These are phyloP conservation scores for Fusarium metavorans DNA, from an alignment of 2,329 filamentous ascomycete species.

Conservation along the genomic window DNA sequence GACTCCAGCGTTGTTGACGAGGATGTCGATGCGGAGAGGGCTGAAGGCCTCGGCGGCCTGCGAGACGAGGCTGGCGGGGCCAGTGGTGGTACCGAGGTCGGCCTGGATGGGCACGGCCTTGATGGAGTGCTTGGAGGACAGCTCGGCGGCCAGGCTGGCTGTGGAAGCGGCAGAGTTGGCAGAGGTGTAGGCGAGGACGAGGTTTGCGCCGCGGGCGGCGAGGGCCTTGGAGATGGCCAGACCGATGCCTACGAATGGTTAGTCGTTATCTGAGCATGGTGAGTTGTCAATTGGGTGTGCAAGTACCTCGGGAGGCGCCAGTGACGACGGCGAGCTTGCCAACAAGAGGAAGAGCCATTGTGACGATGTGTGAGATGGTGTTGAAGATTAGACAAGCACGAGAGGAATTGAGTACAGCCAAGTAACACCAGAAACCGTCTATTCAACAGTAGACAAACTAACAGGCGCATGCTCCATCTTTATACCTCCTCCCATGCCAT, in stretches of 20 bases:
- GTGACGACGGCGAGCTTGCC: slow-evolving; percentile 85
- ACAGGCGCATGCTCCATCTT: not conserved
- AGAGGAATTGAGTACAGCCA: slow-evolving; percentile 1
- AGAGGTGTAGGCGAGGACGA: slow-evolving; percentile 43
- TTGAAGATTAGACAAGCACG: not conserved
- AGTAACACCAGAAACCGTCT: not conserved
- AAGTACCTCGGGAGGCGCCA: slow-evolving; percentile 79
- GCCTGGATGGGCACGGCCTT: slow-evolving; percentile 73
- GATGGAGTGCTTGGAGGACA: slow-evolving; percentile 64
- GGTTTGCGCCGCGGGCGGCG: slow-evolving; percentile 44
- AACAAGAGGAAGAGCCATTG: slow-evolving; percentile 64
- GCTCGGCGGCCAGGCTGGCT: slow-evolving; percentile 36
- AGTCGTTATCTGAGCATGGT: not conserved
- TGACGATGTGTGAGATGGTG: slow-evolving; percentile 12
- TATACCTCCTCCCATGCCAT: slow-evolving; percentile 9
- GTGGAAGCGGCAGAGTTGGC: slow-evolving; percentile 28
- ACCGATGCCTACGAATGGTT: slow-evolving; percentile 37
- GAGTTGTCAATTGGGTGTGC: not conserved
- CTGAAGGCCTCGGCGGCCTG: slow-evolving; percentile 40
- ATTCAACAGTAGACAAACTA: not conserved
- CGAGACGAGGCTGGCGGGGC: slow-evolving; percentile 39
- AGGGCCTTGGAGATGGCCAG: slow-evolving; percentile 41
- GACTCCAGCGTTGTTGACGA: slow-evolving; percentile 86
- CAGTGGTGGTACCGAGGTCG: slow-evolving; percentile 51
- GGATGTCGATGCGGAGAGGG: slow-evolving; percentile 64